Evolutionary conservation across 305 asterid species (phyloP), one percentile per base, ranked within the genome.

Genomic region (Galium porrigens): DNA sequence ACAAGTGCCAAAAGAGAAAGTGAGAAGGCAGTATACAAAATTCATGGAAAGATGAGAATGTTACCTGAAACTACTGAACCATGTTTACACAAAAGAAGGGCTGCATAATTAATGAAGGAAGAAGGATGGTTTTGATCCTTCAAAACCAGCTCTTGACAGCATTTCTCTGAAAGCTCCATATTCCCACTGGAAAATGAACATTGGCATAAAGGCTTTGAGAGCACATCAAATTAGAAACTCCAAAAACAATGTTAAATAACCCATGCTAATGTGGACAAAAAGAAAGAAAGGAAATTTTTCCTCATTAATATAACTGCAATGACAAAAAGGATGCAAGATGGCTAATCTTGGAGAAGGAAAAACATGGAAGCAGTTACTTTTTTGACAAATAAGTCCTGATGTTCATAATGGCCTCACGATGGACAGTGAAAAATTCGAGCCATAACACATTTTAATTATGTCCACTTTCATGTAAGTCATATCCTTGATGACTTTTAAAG

Each of bases 71-170:
- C 71, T 79, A 81, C 81, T 41, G 94, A 79, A 70, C 98, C 98
- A 83, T 79, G 72, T 83, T 77, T 86, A 73, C 85, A 83, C 72
- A 88, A 81, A 70, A 86, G 91, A 68, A 84, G 68, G 74, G 96
- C 87, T 63, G 95, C 87, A 79, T 86, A 92, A 81, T 89, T 92
- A 74, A 79, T 78, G 73, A 91, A 82, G 65, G 98, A 89, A 8
- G 94, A 85, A 44, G 96, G 96, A 73, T 89, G 98, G 64, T 92
- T 85, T 67, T 85, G 96, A 79, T 89, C 98, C 80, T 86, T 87
- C 72, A 92, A 68, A 71, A 85, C 79, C 76, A 92, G 74, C 68
- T 79, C 85, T 65, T 86, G 96, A 74, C 86, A 85, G 78, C 89
- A 87, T 82, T 84, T 85, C 61, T 84, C 90, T 52, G 98, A 84